phyloP scores from a whole-genome alignment of 202 grass and related monocot genomes.

The Schoenoplectus tabernaemontani region DNA sequence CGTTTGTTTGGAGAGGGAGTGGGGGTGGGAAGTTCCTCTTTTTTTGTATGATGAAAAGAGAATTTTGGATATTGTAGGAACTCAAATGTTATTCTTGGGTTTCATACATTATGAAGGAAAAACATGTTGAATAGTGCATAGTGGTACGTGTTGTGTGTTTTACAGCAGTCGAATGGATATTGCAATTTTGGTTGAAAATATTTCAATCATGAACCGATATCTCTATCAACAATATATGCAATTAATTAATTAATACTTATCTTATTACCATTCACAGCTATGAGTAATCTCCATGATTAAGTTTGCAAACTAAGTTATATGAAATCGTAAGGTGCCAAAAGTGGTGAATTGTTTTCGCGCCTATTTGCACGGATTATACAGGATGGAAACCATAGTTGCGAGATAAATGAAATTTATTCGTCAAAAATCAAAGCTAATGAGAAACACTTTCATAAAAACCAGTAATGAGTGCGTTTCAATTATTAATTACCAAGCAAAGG shows the following conservation, averaged over 20 bases:
- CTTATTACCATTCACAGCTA: background rate
- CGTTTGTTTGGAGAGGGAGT: background rate
- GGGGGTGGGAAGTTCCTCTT: background rate
- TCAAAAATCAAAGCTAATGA: no score
- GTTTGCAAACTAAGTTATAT: background rate
- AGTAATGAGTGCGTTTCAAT: no score
- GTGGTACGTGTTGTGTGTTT: background rate
- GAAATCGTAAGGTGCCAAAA: background rate
- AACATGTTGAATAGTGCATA: constrained; percentile 7
- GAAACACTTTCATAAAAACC: no score
- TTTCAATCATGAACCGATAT: background rate
- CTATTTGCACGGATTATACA: background rate
- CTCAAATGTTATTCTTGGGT: background rate
- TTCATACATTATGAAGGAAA: background rate
- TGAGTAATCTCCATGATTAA: no score
- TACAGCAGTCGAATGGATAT: background rate
- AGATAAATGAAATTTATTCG: background rate
- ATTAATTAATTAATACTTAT: no score
- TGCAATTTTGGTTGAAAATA: background rate
- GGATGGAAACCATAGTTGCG: background rate
- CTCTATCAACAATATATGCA: no score
- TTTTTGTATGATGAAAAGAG: constrained; percentile 8
- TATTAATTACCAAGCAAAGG: no score
- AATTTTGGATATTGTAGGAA: constrained; percentile 19
- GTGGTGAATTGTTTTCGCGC: no score